Evolutionary conservation across 805 yeast species (phyloP).

Genomic region (Soucietia sequanensis): DNA sequence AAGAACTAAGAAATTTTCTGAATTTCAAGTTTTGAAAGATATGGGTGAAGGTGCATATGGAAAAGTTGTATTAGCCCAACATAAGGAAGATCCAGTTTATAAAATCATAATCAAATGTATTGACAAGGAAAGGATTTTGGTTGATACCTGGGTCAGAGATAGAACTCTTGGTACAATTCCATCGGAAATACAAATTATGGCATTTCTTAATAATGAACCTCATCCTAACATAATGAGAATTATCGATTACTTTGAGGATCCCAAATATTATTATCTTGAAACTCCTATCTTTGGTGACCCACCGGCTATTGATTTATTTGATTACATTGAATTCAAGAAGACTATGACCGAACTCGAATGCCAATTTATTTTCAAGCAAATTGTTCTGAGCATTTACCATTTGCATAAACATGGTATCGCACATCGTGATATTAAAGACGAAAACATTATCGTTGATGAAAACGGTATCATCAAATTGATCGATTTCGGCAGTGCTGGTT

Average conservation of each 20-base stretch:
- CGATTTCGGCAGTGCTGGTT: constrained; percentile 96
- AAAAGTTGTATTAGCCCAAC: constrained; percentile 78
- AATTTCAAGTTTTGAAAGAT: constrained; percentile 67
- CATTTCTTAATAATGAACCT: constrained; percentile 69
- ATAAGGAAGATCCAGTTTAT: constrained; percentile 59
- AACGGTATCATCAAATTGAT: constrained; percentile 79
- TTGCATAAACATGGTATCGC: constrained; percentile 84
- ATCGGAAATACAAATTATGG: constrained; percentile 92
- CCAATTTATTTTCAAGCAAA: constrained; percentile 73
- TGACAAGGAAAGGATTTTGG: constrained; percentile 86
- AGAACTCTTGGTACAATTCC: constrained; percentile 90
- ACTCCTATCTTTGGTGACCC: constrained; percentile 87
- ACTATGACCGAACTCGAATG: constrained; percentile 80
- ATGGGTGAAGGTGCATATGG: constrained; percentile 99
- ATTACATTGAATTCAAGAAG: constrained; percentile 81
- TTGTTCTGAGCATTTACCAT: constrained; percentile 75
- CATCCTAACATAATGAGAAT: constrained; percentile 87
- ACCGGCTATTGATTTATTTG: constrained; percentile 92
- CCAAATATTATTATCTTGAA: constrained; percentile 83
- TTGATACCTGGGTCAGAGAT: constrained; percentile 97
- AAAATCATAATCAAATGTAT: constrained; percentile 83
- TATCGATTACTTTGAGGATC: constrained; percentile 91
- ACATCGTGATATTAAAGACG: constrained; percentile 95
- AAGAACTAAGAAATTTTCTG: constrained; percentile 67
- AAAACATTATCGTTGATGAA: constrained; percentile 84